These are phyloP conservation scores for Opeltia flavorubescens DNA, from an alignment of 495 filamentous ascomycete species.

Conservation along the genomic window DNA sequence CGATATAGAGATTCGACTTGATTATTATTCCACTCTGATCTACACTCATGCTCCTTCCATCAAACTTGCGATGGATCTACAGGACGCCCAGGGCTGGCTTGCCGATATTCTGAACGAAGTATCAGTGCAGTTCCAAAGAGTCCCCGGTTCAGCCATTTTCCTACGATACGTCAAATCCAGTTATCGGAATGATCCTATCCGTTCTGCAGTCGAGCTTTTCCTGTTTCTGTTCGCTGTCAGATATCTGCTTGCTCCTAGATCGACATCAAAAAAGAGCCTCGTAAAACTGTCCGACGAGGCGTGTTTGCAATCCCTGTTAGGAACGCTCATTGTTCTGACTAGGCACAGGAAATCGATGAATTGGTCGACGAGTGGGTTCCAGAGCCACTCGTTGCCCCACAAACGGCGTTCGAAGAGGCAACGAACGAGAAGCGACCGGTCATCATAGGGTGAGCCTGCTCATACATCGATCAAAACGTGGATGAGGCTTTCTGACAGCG, in stretches of 20 bases:
- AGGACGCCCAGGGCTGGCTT: constrained; percentile 62
- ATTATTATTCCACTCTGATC: neutral
- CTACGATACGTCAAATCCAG: constrained; percentile 90
- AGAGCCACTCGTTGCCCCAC: constrained; percentile 69
- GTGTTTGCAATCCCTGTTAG: constrained; percentile 1
- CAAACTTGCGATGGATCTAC: constrained; percentile 55
- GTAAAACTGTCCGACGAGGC: constrained; percentile 80
- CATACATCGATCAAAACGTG: neutral
- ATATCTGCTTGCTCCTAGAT: constrained; percentile 78
- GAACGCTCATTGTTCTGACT: neutral
- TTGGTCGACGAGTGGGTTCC: constrained; percentile 94
- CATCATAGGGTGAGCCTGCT: constrained; percentile 58
- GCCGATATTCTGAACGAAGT: constrained; percentile 50
- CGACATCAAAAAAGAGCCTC: constrained; percentile 71
- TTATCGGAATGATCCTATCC: constrained; percentile 93
- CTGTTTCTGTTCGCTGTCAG: constrained; percentile 91
- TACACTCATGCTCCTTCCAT: constrained; percentile 2
- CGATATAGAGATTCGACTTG: too few relatives aligned
- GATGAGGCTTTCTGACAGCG: neutral
- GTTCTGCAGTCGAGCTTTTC: constrained; percentile 84
- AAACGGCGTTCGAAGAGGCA: constrained; percentile 56
- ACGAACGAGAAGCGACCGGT: constrained; percentile 78
- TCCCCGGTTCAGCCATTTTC: constrained; percentile 88
- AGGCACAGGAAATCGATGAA: constrained; percentile 75
- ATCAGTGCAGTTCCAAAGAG: constrained; percentile 61